These are phyloP conservation scores for Paramyrothecium roridum DNA, from an alignment of 2,329 filamentous ascomycete genomes.

Conservation along the genomic window DNA sequence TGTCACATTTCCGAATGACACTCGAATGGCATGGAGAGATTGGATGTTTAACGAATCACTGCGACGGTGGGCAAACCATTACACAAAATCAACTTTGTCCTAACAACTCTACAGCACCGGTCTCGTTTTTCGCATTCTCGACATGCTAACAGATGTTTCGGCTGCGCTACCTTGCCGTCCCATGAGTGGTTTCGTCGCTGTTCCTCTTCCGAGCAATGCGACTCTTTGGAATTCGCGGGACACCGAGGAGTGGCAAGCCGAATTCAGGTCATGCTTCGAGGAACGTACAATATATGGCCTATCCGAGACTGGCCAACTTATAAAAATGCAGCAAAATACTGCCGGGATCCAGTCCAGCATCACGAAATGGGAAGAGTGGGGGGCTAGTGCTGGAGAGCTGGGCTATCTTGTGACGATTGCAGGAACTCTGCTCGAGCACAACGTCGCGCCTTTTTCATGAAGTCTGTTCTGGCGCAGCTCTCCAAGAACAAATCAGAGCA, in stretches of 20 bases:
- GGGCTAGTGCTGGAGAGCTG: background rate
- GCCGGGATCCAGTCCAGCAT: background rate
- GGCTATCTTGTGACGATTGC: slow-evolving; percentile 1
- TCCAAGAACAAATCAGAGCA: background rate
- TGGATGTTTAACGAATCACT: slow-evolving; percentile 10
- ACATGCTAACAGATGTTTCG: slow-evolving; percentile 4
- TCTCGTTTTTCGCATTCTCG: slow-evolving; percentile 8
- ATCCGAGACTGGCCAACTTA: background rate
- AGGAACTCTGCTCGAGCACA: background rate
- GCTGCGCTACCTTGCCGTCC: background rate
- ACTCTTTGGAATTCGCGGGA: slow-evolving; percentile 6
- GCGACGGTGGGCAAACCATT: slow-evolving; percentile 8
- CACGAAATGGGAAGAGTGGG: slow-evolving; percentile 2
- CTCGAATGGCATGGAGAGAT: slow-evolving; percentile 4
- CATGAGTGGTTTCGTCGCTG: slow-evolving; percentile 5
- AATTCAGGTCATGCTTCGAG: slow-evolving; percentile 3
- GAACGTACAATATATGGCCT: slow-evolving; percentile 3
- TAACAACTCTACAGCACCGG: background rate
- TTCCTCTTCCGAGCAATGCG: slow-evolving; percentile 8
- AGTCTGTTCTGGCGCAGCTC: background rate
- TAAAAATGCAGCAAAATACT: background rate
- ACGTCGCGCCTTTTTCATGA: too few species aligned
- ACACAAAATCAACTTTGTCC: background rate
- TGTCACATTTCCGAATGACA: slow-evolving; percentile 2
- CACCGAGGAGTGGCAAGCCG: slow-evolving; percentile 5